These are phyloP conservation scores for Pseudopyricularia javanii DNA, from an alignment of 2,329 filamentous ascomycete species.

Conservation along the genomic window DNA sequence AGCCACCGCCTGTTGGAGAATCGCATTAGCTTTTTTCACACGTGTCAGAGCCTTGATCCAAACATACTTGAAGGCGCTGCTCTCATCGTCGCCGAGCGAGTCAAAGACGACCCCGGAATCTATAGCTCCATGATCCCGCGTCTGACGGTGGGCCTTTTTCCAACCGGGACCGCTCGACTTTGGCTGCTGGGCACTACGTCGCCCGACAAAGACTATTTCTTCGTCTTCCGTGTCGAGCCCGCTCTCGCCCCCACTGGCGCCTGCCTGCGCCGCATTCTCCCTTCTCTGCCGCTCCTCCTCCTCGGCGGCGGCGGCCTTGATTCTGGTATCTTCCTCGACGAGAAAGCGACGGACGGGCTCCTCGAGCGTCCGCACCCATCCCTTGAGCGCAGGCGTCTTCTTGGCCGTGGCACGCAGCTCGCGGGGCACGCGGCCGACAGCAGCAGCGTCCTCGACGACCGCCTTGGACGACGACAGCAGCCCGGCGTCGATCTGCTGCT, in stretches of 20 bases:
- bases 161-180: constrained; percentile 25
- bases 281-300: neutral
- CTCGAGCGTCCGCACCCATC: constrained; percentile 73
- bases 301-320: constrained; percentile 8
- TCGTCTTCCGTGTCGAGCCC: constrained; percentile 48
- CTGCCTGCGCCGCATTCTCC: constrained; percentile 4
- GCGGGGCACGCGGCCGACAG: constrained; percentile 53
- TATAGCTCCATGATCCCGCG: constrained; percentile 44
- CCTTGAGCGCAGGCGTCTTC: constrained; percentile 64
- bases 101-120: constrained; percentile 66
- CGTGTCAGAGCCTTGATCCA: constrained; percentile 1
- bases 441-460: neutral
- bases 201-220: constrained; percentile 82
- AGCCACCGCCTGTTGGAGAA: constrained; percentile 62
- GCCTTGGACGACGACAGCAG: neutral
- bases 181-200: constrained; percentile 37
- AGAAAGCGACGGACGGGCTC: constrained; percentile 72
- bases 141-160: constrained; percentile 38
- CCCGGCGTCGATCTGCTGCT: constrained; percentile 27
- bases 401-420: constrained; percentile 74
- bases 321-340: constrained; percentile 32
- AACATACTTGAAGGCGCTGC: constrained; percentile 70
- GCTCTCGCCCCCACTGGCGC: constrained; percentile 15
- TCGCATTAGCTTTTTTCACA: constrained; percentile 5
- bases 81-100: constrained; percentile 60